Evolutionary conservation across 2,329 filamentous ascomycete species (phyloP), one percentile per base, ranked within the genome.

Genomic region (Aspergillus fumigatiaffinis): DNA sequence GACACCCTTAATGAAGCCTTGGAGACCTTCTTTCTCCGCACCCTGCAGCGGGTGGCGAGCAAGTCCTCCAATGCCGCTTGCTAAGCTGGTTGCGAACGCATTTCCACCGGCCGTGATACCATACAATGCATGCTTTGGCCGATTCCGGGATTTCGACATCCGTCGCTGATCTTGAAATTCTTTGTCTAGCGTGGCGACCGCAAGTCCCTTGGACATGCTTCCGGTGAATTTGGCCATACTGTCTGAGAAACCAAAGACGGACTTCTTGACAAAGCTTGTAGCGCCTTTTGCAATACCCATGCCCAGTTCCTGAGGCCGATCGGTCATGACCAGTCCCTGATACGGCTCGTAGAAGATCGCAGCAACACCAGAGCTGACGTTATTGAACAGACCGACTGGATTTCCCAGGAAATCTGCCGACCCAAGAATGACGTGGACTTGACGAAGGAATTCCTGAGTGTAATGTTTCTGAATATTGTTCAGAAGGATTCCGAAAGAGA

Each of bases 271-370:
- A 70, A 99, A 97, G 63, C 91, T 96, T 0, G 92, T 93, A 10
- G 95, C 94, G 42, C 94, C 94, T 75, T 97, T 97, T 38, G 94
- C 95, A 61, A 99, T 96, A 20, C 94, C 94, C 44, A 96, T 82
- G 21, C 94, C 95, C 55, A 99, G 87, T 63, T 99, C 93, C 73
- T 97, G 93, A 2, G 94, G 95, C 64, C 90, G 86, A 73, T 99
- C 94, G 0, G 92, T 96, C 82, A 96, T 91, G 73, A 99, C 95
- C 51, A 99, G 85, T 23, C 95, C 91, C 78, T 99, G 94, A 77
- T 99, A 99, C 41, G 94, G 94, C 73, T 99, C 95, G 80, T 99
- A 99, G 79, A 99, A 99, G 71, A 99, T 96, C 72, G 97, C 94
- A 21, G 91, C 92, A 53, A 99, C 91, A 66, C 95, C 94, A 49